Conservation (phyloP, 2,329 filamentous ascomycete species). For the Botrytis aclada region DNA sequence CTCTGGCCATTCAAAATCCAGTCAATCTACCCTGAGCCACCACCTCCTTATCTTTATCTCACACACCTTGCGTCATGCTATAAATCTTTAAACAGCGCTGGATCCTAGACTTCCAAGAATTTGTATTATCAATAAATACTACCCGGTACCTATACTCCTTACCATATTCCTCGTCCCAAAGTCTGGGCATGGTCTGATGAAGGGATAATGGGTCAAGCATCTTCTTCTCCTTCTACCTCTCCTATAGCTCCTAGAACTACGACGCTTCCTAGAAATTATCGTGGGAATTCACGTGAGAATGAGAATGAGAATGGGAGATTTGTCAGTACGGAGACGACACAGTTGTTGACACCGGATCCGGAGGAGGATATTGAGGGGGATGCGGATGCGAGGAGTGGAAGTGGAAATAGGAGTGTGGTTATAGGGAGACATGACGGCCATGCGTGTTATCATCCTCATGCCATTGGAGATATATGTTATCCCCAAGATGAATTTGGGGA, state of each 20-base stretch:
- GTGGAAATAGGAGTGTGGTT: background rate
- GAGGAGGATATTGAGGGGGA: constrained; percentile 23
- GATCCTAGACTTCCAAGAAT: constrained; percentile 8
- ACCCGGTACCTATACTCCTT: background rate
- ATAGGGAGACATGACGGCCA: constrained; percentile 20
- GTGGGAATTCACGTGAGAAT: background rate
- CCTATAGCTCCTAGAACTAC: background rate
- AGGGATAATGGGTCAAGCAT: constrained; percentile 13
- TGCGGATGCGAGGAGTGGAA: constrained; percentile 5
- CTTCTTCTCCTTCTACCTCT: constrained; percentile 2
- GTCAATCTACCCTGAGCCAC: background rate
- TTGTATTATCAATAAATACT: constrained; percentile 16
- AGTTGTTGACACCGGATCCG: constrained; percentile 25
- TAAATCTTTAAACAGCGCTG: constrained; percentile 14
- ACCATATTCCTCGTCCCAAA: background rate
- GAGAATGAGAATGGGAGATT: constrained; percentile 2
- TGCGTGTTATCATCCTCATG: constrained; percentile 34
- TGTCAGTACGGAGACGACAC: constrained; percentile 17
- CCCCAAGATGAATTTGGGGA: constrained; percentile 37
- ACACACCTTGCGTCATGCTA: background rate
- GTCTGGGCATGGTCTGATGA: background rate
- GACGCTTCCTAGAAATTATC: background rate
- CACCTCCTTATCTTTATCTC: background rate
- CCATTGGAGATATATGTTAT: constrained; percentile 26
- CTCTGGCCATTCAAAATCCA: background rate